A percentile compares a stretch with the other conserved stretches of the same genome.
Conservation (phyloP, 768 basidiomycete species). For the Rossbeevera mucosa region DNA sequence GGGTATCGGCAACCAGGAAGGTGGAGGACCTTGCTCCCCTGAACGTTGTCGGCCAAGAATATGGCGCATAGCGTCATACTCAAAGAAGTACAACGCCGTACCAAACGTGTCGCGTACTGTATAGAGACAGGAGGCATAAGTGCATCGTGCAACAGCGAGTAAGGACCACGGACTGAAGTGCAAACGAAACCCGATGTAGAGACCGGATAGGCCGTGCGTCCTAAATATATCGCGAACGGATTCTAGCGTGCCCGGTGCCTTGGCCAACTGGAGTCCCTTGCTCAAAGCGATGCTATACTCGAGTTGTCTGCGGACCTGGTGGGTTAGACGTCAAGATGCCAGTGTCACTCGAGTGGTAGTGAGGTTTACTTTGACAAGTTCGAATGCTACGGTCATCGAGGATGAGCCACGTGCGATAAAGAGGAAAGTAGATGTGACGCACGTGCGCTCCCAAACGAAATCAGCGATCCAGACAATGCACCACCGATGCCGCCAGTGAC, state of each 20-base stretch:
- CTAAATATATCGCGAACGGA: constrained; percentile 79
- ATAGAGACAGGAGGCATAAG: constrained; percentile 4
- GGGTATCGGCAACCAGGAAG: constrained; percentile 83
- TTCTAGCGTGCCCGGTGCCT: constrained; percentile 72
- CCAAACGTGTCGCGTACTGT: constrained; percentile 85
- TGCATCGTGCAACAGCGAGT: not conserved
- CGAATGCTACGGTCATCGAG: constrained; percentile 56
- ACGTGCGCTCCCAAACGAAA: constrained; percentile 88
- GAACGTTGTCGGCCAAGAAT: constrained; percentile 70
- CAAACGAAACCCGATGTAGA: constrained; percentile 83
- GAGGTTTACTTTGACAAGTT: constrained; percentile 80
- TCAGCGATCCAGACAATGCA: constrained; percentile 82
- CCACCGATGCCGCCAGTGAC: constrained; percentile 79
- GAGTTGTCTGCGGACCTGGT: constrained; percentile 81
- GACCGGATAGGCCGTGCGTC: constrained; percentile 55
- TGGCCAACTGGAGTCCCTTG: constrained; percentile 64
- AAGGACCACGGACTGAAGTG: constrained; percentile 63
- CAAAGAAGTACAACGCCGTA: constrained; percentile 88
- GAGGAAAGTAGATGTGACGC: constrained; percentile 33
- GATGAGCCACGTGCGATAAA: constrained; percentile 18
- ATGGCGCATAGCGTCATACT: constrained; percentile 90
- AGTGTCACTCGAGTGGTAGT: not conserved
- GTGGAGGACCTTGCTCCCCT: constrained; percentile 77
- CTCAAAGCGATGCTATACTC: constrained; percentile 87
- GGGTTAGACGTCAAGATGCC: constrained; percentile 12